Evolutionary conservation across 2,329 filamentous ascomycete genomes (phyloP).

Genomic region (Colletotrichum kahawae): DNA sequence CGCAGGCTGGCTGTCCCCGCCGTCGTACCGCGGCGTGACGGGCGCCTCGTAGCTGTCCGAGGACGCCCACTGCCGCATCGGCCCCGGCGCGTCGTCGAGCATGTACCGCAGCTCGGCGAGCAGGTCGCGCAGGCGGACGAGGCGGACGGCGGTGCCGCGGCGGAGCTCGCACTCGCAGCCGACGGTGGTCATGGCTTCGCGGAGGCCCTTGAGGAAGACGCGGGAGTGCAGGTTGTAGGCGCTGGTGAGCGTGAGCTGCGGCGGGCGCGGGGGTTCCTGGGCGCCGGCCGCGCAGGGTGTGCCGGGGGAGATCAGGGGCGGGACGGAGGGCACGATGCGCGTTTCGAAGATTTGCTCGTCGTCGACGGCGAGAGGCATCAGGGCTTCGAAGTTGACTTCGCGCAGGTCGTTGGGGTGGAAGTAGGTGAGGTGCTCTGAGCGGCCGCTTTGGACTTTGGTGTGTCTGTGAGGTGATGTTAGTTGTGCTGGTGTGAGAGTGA

Average conservation of each 20-base stretch:
- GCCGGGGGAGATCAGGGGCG: neutral
- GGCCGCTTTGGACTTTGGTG: slow-evolving; percentile 25
- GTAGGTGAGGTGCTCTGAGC: slow-evolving; percentile 28
- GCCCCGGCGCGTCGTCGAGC: slow-evolving; percentile 30
- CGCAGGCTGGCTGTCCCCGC: neutral
- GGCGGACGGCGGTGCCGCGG: slow-evolving; percentile 18
- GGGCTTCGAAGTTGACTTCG: slow-evolving; percentile 33
- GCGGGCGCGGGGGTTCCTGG: neutral
- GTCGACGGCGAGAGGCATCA: slow-evolving; percentile 35
- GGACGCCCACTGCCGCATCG: slow-evolving; percentile 28
- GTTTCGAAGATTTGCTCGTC: slow-evolving; percentile 36
- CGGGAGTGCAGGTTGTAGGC: slow-evolving; percentile 33
- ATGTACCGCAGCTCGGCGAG: slow-evolving; percentile 34
- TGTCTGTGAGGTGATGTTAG: slow-evolving; percentile 20
- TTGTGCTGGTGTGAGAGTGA: neutral
- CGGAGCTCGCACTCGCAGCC: slow-evolving; percentile 13
- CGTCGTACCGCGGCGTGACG: neutral
- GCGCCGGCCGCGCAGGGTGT: neutral
- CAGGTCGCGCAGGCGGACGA: slow-evolving; percentile 28
- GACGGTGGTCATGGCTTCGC: slow-evolving; percentile 19
- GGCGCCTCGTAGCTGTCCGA: neutral
- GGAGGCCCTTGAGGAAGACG: slow-evolving; percentile 28
- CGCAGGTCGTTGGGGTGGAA: slow-evolving; percentile 32
- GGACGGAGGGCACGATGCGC: neutral
- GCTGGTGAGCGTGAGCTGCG: slow-evolving; percentile 26